A percentile compares a stretch with the other conserved stretches of the same genome.
Conservation (phyloP, 345 rosid genomes). For the Iberis pinnata region DNA sequence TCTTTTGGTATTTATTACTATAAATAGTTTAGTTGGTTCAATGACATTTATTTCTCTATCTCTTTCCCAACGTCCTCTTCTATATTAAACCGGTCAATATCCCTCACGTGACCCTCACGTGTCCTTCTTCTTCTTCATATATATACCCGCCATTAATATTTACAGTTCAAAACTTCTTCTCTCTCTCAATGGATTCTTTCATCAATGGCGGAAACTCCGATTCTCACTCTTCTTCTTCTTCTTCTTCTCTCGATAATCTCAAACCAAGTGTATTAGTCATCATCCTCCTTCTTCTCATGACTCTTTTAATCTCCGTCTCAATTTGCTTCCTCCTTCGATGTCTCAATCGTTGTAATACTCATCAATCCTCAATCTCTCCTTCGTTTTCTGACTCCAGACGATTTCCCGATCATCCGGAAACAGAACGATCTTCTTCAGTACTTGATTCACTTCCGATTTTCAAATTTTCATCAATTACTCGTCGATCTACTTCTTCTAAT, state of each 20-base stretch:
- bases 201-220: slow-evolving; percentile 6
- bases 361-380: slow-evolving; percentile 4
- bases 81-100: slow-evolving; percentile 19
- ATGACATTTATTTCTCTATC: slow-evolving; percentile 27
- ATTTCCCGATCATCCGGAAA: slow-evolving; percentile 37
- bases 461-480: slow-evolving; percentile 57
- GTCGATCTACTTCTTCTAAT: slow-evolving; percentile 37
- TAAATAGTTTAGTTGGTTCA: slow-evolving; percentile 24
- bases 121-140: slow-evolving; percentile 1
- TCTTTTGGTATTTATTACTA: too few relatives aligned
- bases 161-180: not conserved
- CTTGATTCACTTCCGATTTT: slow-evolving; percentile 74
- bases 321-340: slow-evolving; percentile 69
- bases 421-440: slow-evolving; percentile 26
- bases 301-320: slow-evolving; percentile 52
- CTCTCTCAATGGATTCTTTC: slow-evolving; percentile 19
- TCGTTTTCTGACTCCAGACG: slow-evolving; percentile 30
- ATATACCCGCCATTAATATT: slow-evolving; percentile 25
- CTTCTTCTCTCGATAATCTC: slow-evolving; percentile 40
- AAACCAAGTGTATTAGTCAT: slow-evolving; percentile 60
- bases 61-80: slow-evolving; percentile 13
- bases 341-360: slow-evolving; percentile 54
- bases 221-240: slow-evolving; percentile 1
- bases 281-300: slow-evolving; percentile 48
- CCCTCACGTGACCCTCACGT: slow-evolving; percentile 31